Evolutionary conservation across 371 early-diverging fungal genomes (phyloP), one percentile per base, ranked within the genome.

Genomic region (Syncephalis plumigaleata): DNA sequence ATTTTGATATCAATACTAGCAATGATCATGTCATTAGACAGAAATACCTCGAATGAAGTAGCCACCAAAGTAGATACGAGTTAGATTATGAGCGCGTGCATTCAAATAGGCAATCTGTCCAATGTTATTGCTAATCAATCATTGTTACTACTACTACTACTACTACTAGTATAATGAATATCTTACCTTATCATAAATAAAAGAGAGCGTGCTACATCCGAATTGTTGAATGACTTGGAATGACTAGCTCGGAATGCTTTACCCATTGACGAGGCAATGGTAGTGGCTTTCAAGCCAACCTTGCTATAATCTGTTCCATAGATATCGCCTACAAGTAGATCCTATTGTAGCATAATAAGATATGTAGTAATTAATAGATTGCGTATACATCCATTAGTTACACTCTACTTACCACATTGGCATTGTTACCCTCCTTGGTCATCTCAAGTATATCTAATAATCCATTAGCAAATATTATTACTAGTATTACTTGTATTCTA

Each of bases 41-140:
- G n/a, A n/a, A 21, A 59, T 68, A 68, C 79, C 93, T 66, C 94
- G 73, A 48, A 95, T 92, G 64, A 92, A 96, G 60, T 82, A 91
- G 25, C 97, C 97, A 49, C 87, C 87, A 69, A 96, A 96, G 64
- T 92, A 96, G 39, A 96, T 93, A 40, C 75, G 68, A 27, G 66
- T 75, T 49, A 94, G 70, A n/a, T 79, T 83, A 64, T 96, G 92
- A 21, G 82, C 79, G 54, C 86, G 77, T 2, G 97, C 97, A 57
- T 90, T 91, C 50, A 96, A 63, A 57, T 91, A 94, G 0, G 94
- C 97, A 43, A 96, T 94, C 65, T 96, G 97, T 15, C 94, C 94
- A 68, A 96, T 87, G 60, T 92, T 94, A 68, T 96, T 96, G 59
- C 90, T 90, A 54, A n/a, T 47, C 25, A 36, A 39, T 15, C 21